phyloP scores from a whole-genome alignment of 108 stramenopile species.

The Mediolabrus comicus region DNA sequence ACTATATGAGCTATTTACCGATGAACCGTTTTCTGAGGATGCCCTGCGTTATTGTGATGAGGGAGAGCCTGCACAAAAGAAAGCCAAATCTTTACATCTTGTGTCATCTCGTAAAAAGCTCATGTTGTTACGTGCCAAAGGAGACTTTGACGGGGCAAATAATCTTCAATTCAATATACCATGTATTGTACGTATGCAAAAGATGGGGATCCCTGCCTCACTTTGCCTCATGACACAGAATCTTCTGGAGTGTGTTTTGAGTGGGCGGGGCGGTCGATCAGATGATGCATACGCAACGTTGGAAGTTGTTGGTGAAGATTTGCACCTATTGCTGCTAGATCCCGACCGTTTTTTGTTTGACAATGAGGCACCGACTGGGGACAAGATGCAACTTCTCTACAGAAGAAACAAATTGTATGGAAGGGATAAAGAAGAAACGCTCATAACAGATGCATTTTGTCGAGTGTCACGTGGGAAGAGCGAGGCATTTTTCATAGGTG shows the following conservation, averaged over 20 bases:
- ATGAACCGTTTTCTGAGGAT: neutral
- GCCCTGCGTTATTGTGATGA: neutral
- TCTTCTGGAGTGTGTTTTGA: slow-evolving; percentile 1
- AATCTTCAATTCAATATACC: neutral
- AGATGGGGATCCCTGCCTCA: neutral
- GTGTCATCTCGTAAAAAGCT: neutral
- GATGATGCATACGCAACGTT: neutral
- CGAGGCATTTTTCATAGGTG: slow-evolving; percentile 23
- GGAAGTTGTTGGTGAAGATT: neutral
- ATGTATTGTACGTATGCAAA: neutral
- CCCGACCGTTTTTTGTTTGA: slow-evolving; percentile 4
- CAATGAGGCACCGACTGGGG: neutral
- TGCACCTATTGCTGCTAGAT: slow-evolving; percentile 2
- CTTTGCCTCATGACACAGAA: slow-evolving; percentile 1
- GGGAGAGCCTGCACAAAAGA: neutral
- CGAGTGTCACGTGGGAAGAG: slow-evolving; percentile 20
- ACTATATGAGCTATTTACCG: slow-evolving; percentile 17
- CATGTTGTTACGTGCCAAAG: neutral
- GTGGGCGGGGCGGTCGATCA: neutral
- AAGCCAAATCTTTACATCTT: neutral
- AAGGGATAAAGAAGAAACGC: slow-evolving; percentile 9
- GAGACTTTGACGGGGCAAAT: neutral
- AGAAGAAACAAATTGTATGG: slow-evolving; percentile 20
- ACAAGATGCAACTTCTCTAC: neutral
- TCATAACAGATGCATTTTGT: slow-evolving; percentile 25